phyloP scores from a whole-genome alignment of 1,284 basidiomycete genomes.

The Malassezia yamatoensis region DNA sequence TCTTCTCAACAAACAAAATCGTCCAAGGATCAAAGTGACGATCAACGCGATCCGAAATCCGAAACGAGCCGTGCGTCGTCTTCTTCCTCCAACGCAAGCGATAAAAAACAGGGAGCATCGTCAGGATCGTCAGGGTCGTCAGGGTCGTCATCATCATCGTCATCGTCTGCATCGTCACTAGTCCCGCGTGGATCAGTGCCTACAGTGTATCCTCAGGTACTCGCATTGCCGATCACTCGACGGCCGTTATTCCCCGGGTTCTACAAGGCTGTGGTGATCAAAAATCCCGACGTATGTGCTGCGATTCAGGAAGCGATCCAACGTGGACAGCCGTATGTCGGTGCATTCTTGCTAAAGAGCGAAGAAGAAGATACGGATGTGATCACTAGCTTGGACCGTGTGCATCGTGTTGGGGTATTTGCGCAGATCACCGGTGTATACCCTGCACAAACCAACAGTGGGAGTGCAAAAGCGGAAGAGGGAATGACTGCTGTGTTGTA shows the following conservation, averaged over 20 bases:
- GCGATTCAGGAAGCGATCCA: conserved; percentile 94
- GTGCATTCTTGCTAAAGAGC: conserved; percentile 93
- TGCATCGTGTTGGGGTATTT: conserved; percentile 90
- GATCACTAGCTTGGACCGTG: conserved; percentile 75
- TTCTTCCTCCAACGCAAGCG: too few relatives aligned
- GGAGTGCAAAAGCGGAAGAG: conserved; percentile 56
- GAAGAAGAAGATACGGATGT: conserved; percentile 85
- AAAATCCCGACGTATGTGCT: conserved; percentile 68
- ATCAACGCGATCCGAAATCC: too few relatives aligned
- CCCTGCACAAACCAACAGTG: conserved; percentile 42
- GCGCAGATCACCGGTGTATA: conserved; percentile 96
- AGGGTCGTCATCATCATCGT: conserved; percentile 1
- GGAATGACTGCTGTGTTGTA: conserved; percentile 83
- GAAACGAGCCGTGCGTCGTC: too few relatives aligned
- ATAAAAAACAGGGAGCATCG: too few relatives aligned
- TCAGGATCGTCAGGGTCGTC: neutral
- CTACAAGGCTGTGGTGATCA: conserved; percentile 55
- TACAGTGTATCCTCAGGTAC: conserved; percentile 72
- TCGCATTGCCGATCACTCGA: conserved; percentile 89
- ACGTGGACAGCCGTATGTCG: conserved; percentile 92
- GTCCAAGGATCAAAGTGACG: too few relatives aligned
- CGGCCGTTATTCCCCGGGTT: conserved; percentile 94
- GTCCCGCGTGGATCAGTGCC: conserved; percentile 34
- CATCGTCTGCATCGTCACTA: conserved; percentile 11
- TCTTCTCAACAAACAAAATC: too few relatives aligned